Conservation (phyloP, 257 asterid species). For the Echites panduratus region DNA sequence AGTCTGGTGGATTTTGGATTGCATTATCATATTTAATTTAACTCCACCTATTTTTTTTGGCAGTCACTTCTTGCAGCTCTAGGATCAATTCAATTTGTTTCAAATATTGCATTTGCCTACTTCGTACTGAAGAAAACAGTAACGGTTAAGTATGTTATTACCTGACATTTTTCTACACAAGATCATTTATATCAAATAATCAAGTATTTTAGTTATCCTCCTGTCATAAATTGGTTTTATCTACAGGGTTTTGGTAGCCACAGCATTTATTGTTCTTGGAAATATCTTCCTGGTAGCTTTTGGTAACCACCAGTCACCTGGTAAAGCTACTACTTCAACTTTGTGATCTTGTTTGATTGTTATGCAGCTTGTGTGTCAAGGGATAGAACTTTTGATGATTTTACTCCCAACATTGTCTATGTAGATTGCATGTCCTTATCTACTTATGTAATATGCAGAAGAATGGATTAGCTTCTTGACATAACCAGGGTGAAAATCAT, state of each 20-base stretch:
- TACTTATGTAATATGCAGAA: not conserved
- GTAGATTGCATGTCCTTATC: not conserved
- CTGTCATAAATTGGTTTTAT: constrained; percentile 15
- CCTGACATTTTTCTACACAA: constrained; percentile 9
- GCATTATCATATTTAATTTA: not conserved
- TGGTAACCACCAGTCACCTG: constrained; percentile 99
- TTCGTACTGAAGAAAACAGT: constrained; percentile 81
- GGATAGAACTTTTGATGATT: not conserved
- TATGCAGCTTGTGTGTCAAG: not conserved
- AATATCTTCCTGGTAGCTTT: constrained; percentile 96
- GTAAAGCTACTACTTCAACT: constrained; percentile 34
- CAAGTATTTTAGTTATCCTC: constrained; percentile 8
- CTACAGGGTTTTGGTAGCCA: constrained; percentile 79
- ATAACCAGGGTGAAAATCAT: not conserved
- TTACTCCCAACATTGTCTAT: not conserved
- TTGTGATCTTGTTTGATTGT: not conserved
- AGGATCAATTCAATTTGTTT: constrained; percentile 93
- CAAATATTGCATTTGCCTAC: constrained; percentile 87
- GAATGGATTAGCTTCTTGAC: not conserved
- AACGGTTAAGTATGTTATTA: constrained; percentile 62
- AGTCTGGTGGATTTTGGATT: not conserved
- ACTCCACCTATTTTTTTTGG: constrained; percentile 12
- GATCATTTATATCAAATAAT: constrained; percentile 17
- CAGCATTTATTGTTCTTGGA: constrained; percentile 92
- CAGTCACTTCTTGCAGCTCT: constrained; percentile 98